phyloP scores from a whole-genome alignment of 1,139 yeast genomes.

The Kurtzmaniella quercitrusa region DNA sequence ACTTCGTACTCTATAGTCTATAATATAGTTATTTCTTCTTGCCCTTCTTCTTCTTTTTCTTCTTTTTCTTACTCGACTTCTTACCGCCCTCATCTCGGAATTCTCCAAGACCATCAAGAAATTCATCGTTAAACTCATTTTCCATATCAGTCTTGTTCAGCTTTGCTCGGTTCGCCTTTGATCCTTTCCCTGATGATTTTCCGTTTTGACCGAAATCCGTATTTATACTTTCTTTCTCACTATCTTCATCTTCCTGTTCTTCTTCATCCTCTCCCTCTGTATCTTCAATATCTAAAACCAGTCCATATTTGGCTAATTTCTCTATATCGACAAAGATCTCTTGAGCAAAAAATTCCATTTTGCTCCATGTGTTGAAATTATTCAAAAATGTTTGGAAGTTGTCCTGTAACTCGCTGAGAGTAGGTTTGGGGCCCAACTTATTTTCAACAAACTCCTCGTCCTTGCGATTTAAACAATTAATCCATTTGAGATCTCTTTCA shows the following conservation, averaged over 20 bases:
- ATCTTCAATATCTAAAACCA: conserved; percentile 7
- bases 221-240: conserved; percentile 9
- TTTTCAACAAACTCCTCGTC: conserved; percentile 4
- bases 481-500: conserved; percentile 5
- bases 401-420: conserved; percentile 9
- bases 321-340: conserved; percentile 25
- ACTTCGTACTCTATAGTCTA: not conserved
- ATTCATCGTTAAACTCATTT: conserved; percentile 22
- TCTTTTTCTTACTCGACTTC: conserved; percentile 15
- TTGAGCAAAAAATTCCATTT: conserved; percentile 29
- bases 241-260: conserved; percentile 4
- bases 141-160: conserved; percentile 11
- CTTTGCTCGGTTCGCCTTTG: conserved; percentile 1
- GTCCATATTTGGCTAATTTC: conserved; percentile 18
- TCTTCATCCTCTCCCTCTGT: conserved; percentile 10
- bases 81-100: conserved; percentile 9
- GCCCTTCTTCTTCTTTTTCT: conserved; percentile 23
- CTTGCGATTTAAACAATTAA: conserved; percentile 2
- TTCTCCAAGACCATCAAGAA: conserved; percentile 24
- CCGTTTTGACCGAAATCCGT: conserved; percentile 6
- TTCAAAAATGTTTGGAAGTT: conserved; percentile 24
- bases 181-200: conserved; percentile 8
- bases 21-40: conserved; percentile 16
- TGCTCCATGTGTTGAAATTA: conserved; percentile 28
- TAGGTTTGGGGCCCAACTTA: conserved; percentile 4